phyloP scores from a whole-genome alignment of 148 eudicot species.

The Fagopyrum homotropicum region DNA sequence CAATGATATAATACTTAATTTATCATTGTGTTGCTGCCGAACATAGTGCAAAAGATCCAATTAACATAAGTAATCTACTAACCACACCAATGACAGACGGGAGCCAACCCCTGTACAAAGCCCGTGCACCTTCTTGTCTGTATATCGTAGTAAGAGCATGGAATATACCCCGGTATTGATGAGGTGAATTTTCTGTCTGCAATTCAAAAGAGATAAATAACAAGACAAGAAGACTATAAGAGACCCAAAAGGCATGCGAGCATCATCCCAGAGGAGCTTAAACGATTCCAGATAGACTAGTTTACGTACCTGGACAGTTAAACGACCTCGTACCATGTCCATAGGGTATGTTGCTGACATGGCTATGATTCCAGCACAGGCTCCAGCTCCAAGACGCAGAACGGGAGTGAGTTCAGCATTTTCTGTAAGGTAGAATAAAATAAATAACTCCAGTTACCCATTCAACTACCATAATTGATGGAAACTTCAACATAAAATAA shows the following conservation, averaged over 20 bases:
- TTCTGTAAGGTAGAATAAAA: constrained; percentile 32
- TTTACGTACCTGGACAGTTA: constrained; percentile 75
- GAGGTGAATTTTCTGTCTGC: constrained; percentile 80
- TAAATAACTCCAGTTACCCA: background rate
- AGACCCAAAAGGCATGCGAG: background rate
- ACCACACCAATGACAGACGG: constrained; percentile 98
- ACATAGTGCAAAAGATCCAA: background rate
- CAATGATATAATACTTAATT: background rate
- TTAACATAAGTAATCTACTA: constrained; percentile 24
- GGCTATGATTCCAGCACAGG: constrained; percentile 92
- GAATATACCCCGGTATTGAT: constrained; percentile 72
- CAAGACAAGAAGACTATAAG: background rate
- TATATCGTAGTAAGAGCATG: constrained; percentile 74
- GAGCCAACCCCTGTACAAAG: constrained; percentile 89
- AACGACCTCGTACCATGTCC: constrained; percentile 89
- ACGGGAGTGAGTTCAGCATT: constrained; percentile 81
- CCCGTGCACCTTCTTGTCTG: constrained; percentile 77
- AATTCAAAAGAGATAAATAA: constrained; percentile 6
- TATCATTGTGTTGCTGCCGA: background rate
- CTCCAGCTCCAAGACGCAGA: constrained; percentile 88
- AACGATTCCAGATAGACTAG: background rate
- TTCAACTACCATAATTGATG: background rate
- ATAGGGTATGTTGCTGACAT: constrained; percentile 94
- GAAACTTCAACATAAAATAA: background rate
- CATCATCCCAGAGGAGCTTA: background rate